Evolutionary conservation across 164 flowering plant species (phyloP), one percentile per base, ranked within the genome.

Genomic region (Cinnamomum micranthum): DNA sequence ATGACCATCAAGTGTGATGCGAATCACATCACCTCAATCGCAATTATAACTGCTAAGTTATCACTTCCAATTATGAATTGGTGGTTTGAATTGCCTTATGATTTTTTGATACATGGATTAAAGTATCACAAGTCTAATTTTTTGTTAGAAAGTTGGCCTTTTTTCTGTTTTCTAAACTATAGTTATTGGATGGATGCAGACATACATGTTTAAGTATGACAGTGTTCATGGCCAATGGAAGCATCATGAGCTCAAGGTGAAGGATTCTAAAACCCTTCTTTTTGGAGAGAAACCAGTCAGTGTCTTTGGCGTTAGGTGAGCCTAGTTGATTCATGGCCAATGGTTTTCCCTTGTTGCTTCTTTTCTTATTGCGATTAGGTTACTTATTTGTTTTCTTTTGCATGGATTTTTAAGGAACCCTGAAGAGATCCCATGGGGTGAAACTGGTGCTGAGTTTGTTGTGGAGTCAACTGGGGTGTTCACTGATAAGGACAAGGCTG

Each of bases 161-260:
- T 17, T 55, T 1, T 55, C 17, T 14, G 19, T 55, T 55, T 15
- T 55, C 6, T 55, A 4, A 15, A 19, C n/a, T 14, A 20, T 17
- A 10, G 19, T 33, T 22, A 22, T 4, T 47, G 47, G 50, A 4
- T 50, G 25, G 23, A 13, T 41, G 78, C 78, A 94, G 98, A 86
- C 89, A 27, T 92, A 92, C 77, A 94, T 94, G 98, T 92, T 94
- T 71, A 92, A 92, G 84, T 94, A 93, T 66, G 98, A 93, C 81
- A 87, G 75, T 77, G 94, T 89, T 25, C 94, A 92, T 59, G 98
- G 97, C 24, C 92, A 83, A 65, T 91, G 93, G 93, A 93, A 92
- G 82, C 91, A 91, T 58, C 82, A 84, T 72, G 97, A 91, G 12
- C 17, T 92, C 25, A 87, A 81, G 77, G 87, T 91, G 6, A 84